Evolutionary conservation across 2,329 filamentous ascomycete genomes (phyloP).

Genomic region (Nectriaceae sp.): DNA sequence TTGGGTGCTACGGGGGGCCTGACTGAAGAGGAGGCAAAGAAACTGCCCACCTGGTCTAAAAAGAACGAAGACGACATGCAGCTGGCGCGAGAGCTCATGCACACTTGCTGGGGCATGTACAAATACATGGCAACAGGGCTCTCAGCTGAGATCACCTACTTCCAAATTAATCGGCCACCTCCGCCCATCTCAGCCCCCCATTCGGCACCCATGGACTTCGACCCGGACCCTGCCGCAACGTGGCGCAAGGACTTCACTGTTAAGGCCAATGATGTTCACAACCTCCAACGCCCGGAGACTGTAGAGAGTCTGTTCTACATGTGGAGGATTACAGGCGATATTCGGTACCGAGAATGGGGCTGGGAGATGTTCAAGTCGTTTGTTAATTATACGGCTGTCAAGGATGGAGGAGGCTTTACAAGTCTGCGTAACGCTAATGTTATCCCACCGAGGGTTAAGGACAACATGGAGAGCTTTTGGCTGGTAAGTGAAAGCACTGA

Average conservation of each 20-base stretch:
- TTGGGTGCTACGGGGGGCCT: slow-evolving; percentile 81
- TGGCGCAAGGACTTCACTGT: slow-evolving; percentile 83
- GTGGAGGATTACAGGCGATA: slow-evolving; percentile 95
- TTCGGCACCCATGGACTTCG: slow-evolving; percentile 52
- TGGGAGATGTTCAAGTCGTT: slow-evolving; percentile 99
- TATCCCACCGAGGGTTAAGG: slow-evolving; percentile 68
- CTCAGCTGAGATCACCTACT: slow-evolving; percentile 94
- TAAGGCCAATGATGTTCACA: slow-evolving; percentile 82
- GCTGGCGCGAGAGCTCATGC: slow-evolving; percentile 86
- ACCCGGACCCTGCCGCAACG: slow-evolving; percentile 52
- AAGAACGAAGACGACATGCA: slow-evolving; percentile 85
- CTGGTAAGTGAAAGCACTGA: slow-evolving; percentile 65
- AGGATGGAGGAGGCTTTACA: slow-evolving; percentile 78
- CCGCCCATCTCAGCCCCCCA: slow-evolving; percentile 54
- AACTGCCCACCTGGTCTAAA: slow-evolving; percentile 70
- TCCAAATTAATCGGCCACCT: slow-evolving; percentile 72
- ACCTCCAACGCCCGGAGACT: slow-evolving; percentile 92
- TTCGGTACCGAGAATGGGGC: slow-evolving; percentile 90
- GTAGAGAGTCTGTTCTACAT: slow-evolving; percentile 97
- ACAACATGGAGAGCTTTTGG: slow-evolving; percentile 99
- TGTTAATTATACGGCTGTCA: slow-evolving; percentile 78
- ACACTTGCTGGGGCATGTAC: slow-evolving; percentile 99
- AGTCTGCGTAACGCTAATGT: slow-evolving; percentile 74
- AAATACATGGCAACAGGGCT: slow-evolving; percentile 85
- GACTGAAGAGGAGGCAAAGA: slow-evolving; percentile 73